phyloP scores from a whole-genome alignment of 2,329 filamentous ascomycete genomes.

The Claviceps sp. region DNA sequence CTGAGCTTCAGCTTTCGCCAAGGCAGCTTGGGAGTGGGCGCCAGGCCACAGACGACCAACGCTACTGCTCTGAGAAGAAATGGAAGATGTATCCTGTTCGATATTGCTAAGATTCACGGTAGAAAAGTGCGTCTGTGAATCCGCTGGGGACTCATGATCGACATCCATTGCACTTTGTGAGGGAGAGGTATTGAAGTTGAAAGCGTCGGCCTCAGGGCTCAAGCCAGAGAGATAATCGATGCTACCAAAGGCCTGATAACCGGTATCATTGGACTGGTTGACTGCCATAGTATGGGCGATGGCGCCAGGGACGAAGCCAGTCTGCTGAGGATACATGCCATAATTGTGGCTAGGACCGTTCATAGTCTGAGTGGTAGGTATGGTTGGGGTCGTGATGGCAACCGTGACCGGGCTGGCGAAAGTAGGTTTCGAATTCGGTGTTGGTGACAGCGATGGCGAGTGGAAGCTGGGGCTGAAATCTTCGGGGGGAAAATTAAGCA shows the following conservation, averaged over 20 bases:
- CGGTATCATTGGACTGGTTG: constrained; percentile 47
- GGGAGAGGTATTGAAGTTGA: constrained; percentile 60
- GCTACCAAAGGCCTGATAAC: constrained; percentile 35
- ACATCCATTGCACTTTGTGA: constrained; percentile 53
- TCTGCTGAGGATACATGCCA: constrained; percentile 90
- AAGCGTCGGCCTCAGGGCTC: constrained; percentile 49
- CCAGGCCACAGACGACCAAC: constrained; percentile 77
- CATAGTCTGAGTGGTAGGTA: constrained; percentile 45
- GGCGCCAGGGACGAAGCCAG: constrained; percentile 76
- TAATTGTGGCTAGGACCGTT: constrained; percentile 87
- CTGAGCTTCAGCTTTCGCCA: constrained; percentile 59
- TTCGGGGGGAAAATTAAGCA: constrained; percentile 50
- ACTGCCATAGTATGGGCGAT: constrained; percentile 68
- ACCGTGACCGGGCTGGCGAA: constrained; percentile 39
- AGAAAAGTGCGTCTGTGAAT: constrained; percentile 52
- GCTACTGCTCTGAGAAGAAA: constrained; percentile 36
- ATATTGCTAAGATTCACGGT: constrained; percentile 63
- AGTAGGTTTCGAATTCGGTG: constrained; percentile 36
- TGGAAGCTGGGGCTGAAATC: constrained; percentile 40
- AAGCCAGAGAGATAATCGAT: constrained; percentile 41
- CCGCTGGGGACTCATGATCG: constrained; percentile 30
- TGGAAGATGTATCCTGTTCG: constrained; percentile 41
- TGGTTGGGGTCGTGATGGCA: constrained; percentile 39
- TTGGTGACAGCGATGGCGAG: constrained; percentile 46
- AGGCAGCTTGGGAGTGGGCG: constrained; percentile 80